Evolutionary conservation across 805 yeast genomes (phyloP).

Genomic region (Wickerhamomyces bisporus): DNA sequence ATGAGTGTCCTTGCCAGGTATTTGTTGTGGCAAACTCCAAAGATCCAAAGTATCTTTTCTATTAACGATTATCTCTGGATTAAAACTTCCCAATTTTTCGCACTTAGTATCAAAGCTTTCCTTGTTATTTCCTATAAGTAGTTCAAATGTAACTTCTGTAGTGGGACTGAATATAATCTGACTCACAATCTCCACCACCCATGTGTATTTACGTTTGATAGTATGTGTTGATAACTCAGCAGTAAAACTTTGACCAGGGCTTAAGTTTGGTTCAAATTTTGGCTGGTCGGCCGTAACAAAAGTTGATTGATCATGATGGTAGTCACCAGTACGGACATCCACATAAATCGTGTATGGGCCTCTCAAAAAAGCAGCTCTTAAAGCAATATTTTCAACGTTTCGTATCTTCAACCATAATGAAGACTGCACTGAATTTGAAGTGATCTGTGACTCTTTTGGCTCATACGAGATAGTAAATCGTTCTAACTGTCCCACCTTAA

Average conservation of each 20-base stretch:
- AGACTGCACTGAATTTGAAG: constrained; percentile 17
- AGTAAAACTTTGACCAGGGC: constrained; percentile 59
- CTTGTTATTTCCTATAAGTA: constrained; percentile 42
- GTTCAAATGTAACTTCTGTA: constrained; percentile 58
- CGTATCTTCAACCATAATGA: constrained; percentile 52
- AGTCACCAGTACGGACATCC: constrained; percentile 57
- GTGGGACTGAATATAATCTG: constrained; percentile 66
- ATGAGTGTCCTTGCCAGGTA: constrained; percentile 44
- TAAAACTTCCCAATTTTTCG: constrained; percentile 29
- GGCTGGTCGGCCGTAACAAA: constrained; percentile 79
- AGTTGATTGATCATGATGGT: constrained; percentile 41
- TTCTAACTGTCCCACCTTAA: constrained; percentile 56
- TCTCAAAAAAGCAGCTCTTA: constrained; percentile 67
- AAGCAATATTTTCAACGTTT: constrained; percentile 54
- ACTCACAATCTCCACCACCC: constrained; percentile 69
- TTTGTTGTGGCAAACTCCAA: constrained; percentile 61
- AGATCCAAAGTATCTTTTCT: constrained; percentile 56
- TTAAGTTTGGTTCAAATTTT: constrained; percentile 61
- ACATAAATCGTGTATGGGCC: constrained; percentile 76
- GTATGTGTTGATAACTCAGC: constrained; percentile 64
- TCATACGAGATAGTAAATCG: constrained; percentile 48
- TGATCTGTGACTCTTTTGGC: constrained; percentile 30
- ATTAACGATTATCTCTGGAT: constrained; percentile 38
- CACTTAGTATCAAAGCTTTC: constrained; percentile 19
- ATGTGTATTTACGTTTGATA: constrained; percentile 48